These are phyloP conservation scores for Proliferodiscus dingleyae DNA, from an alignment of 2,329 filamentous ascomycete genomes.

Conservation along the genomic window DNA sequence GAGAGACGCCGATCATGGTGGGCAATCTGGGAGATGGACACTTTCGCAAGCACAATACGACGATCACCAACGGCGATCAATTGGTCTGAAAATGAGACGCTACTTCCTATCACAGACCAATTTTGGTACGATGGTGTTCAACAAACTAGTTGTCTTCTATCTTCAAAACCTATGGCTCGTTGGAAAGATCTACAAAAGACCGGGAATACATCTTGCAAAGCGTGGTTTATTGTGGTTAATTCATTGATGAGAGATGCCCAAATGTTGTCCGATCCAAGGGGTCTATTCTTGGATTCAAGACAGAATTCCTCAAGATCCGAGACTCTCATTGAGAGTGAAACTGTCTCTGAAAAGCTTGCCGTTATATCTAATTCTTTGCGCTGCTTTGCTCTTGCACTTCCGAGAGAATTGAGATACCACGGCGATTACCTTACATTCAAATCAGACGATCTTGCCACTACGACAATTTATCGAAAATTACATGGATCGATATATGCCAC, in stretches of 20 bases:
- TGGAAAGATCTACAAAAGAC: conserved; percentile 30
- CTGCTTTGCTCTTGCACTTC: conserved; percentile 30
- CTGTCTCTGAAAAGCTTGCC: neutral
- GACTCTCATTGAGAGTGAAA: neutral
- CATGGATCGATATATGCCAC: conserved; percentile 24
- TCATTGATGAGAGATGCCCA: conserved; percentile 37
- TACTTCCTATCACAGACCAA: conserved; percentile 33
- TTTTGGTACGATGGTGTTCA: conserved; percentile 30
- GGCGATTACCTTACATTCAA: conserved; percentile 30
- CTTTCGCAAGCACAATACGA: conserved; percentile 36
- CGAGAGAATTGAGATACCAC: conserved; percentile 28
- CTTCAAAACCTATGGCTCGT: conserved; percentile 26
- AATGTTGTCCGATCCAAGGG: conserved; percentile 25
- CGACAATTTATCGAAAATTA: conserved; percentile 15
- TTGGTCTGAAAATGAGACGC: conserved; percentile 32
- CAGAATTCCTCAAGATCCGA: neutral
- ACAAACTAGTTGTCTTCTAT: conserved; percentile 29
- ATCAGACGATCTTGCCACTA: neutral
- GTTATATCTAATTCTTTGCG: neutral
- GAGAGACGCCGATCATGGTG: conserved; percentile 36
- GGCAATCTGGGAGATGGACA: conserved; percentile 40
- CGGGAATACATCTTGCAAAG: conserved; percentile 31
- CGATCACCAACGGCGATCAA: conserved; percentile 34
- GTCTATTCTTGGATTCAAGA: neutral
- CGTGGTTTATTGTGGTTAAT: conserved; percentile 38